Evolutionary conservation across 495 filamentous ascomycete genomes (phyloP), one percentile per base, ranked within the genome.

Genomic region (Elaphomyces granulatus): DNA sequence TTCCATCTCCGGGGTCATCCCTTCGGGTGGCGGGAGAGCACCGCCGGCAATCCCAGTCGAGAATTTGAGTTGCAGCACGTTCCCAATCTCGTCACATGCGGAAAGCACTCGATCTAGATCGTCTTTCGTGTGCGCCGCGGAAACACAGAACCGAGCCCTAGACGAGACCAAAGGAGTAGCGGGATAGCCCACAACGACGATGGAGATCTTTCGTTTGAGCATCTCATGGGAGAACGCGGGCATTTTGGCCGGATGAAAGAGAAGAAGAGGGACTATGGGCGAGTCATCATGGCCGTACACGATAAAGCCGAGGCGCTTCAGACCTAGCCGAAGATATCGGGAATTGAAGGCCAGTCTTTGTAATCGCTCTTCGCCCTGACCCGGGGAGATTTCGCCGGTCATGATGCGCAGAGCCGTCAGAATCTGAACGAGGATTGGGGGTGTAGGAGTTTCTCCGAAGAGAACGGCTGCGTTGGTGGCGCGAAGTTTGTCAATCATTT

Each of bases 321-420:
- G 72, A 20, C 90, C 90, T 39, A 98, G 77, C 46, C 90, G 85
- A 16, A 98, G 83, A 56, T 98, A 98, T 19, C 90, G 81, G 15
- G 88, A 94, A 66, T 98, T 98, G 77, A 96, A 98, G 41, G 90
- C 88, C 48, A 98, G 78, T 44, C 90, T 81, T 61, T 95, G 87
- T 32, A 98, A 70, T 37, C 90, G 81, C 64, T 98, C 90, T 54
- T 96, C 85, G 38, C 90, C 90, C 61, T 98, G 87, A 0, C 87
- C 88, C 34, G 87, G 86, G 18, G 71, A 67, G 20, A 94, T 55
- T 31, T 96, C 92, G 32, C 90, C 90, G 30, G 68, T 75, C 56
- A 98, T 98, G 38, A 96, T 77, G 38, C 77, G 74, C 21, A 98
- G 73, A 9, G 88, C 77, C 8, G 78, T 75, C 20, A 80, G 66